Evolutionary conservation across 371 early-diverging fungal genomes (phyloP).

Genomic region (Basidiobolus meristosporus): DNA sequence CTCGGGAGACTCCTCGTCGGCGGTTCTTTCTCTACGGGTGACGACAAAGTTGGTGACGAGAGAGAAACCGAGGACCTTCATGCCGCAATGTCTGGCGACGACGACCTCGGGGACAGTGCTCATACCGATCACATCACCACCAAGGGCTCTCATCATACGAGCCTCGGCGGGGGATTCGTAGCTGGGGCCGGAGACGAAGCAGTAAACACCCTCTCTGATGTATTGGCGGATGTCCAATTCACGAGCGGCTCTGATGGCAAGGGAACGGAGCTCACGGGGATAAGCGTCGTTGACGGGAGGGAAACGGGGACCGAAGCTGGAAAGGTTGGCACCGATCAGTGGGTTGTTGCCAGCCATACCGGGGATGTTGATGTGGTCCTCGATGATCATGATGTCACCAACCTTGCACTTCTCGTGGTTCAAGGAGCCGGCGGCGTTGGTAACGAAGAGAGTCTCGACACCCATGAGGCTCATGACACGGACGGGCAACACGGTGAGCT

Average conservation of each 20-base stretch:
- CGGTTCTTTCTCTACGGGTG: constrained; percentile 34
- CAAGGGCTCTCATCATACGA: constrained; percentile 43
- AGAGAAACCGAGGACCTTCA: constrained; percentile 67
- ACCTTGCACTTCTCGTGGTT: constrained; percentile 42
- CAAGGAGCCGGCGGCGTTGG: constrained; percentile 87
- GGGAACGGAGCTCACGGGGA: constrained; percentile 54
- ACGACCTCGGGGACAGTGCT: constrained; percentile 90
- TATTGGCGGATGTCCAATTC: constrained; percentile 24
- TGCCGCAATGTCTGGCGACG: constrained; percentile 79
- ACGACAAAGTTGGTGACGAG: constrained; percentile 77
- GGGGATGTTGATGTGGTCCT: constrained; percentile 77
- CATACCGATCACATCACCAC: constrained; percentile 90
- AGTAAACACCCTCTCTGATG: constrained; percentile 67
- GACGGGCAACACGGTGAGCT: constrained; percentile 69
- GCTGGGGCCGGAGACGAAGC: constrained; percentile 72
- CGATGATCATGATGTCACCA: constrained; percentile 74
- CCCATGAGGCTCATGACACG: constrained; percentile 76
- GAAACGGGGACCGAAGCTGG: constrained; percentile 79
- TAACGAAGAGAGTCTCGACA: constrained; percentile 52
- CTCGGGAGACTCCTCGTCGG: too few relatives aligned
- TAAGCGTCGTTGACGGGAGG: constrained; percentile 82
- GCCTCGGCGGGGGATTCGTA: constrained; percentile 86
- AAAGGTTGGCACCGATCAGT: constrained; percentile 70
- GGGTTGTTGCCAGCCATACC: constrained; percentile 65
- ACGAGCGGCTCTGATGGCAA: constrained; percentile 37